Evolutionary conservation across 1,139 yeast genomes (phyloP).

Genomic region (Geotrichum reessii): DNA sequence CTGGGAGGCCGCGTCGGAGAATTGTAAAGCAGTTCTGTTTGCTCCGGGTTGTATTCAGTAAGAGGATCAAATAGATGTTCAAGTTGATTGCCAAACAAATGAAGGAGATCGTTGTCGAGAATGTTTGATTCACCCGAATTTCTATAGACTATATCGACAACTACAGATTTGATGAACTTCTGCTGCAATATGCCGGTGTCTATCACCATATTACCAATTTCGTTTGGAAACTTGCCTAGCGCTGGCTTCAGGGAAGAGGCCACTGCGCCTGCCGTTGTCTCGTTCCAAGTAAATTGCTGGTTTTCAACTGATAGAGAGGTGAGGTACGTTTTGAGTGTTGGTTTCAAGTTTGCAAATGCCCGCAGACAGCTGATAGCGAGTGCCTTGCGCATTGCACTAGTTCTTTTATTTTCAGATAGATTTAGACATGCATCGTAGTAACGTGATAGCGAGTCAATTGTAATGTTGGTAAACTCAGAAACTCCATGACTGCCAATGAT

Average conservation of each 20-base stretch:
- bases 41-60: constrained; percentile 87
- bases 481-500: constrained; percentile 68
- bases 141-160: constrained; percentile 71
- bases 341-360: constrained; percentile 53
- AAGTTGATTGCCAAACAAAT: constrained; percentile 71
- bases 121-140: constrained; percentile 49
- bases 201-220: constrained; percentile 49
- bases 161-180: constrained; percentile 49
- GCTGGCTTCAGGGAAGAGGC: constrained; percentile 59
- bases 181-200: constrained; percentile 56
- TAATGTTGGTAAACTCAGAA: constrained; percentile 54
- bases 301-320: constrained; percentile 8
- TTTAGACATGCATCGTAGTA: constrained; percentile 79
- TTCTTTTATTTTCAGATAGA: constrained; percentile 45
- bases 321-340: constrained; percentile 24
- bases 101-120: constrained; percentile 67
- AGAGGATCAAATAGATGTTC: constrained; percentile 87
- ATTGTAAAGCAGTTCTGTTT: constrained; percentile 60
- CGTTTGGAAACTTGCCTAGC: constrained; percentile 46
- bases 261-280: constrained; percentile 70
- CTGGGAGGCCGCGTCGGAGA: constrained; percentile 40
- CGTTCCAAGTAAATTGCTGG: constrained; percentile 45
- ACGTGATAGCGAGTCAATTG: constrained; percentile 56
- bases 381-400: constrained; percentile 62
- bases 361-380: constrained; percentile 70